Evolutionary conservation across 768 basidiomycete genomes (phyloP).

Genomic region (Lactarius indigo): DNA sequence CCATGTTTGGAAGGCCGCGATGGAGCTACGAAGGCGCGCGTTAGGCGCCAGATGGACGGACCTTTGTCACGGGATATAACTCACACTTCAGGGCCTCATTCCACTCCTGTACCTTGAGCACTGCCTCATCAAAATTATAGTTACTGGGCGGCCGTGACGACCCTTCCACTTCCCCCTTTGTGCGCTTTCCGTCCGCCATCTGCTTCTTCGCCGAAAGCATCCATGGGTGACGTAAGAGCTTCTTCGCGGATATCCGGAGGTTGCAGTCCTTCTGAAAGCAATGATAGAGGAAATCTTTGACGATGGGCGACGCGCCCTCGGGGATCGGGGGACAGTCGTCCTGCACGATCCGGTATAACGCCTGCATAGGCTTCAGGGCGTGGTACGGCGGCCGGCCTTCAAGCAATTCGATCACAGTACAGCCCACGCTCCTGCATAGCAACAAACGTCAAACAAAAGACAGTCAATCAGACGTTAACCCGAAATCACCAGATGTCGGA

Average conservation of each 20-base stretch:
- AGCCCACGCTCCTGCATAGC: constrained; percentile 72
- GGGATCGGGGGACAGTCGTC: constrained; percentile 97
- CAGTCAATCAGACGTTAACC: not conserved
- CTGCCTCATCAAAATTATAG: constrained; percentile 91
- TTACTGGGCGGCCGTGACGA: constrained; percentile 58
- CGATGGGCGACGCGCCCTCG: constrained; percentile 90
- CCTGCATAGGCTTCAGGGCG: constrained; percentile 96
- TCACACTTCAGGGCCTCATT: constrained; percentile 93
- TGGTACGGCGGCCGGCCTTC: constrained; percentile 94
- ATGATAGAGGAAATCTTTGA: constrained; percentile 94
- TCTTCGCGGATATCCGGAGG: constrained; percentile 89
- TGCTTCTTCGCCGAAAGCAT: constrained; percentile 85
- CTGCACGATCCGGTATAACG: constrained; percentile 96
- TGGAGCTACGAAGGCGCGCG: constrained; percentile 48
- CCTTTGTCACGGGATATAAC: constrained; percentile 26
- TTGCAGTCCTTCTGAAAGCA: constrained; percentile 99
- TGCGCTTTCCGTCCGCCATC: constrained; percentile 42
- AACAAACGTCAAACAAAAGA: constrained; percentile 7
- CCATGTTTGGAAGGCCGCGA: constrained; percentile 66
- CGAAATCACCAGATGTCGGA: constrained; percentile 87
- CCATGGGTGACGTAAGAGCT: constrained; percentile 92
- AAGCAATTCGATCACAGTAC: constrained; percentile 94
- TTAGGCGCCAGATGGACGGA: constrained; percentile 15
- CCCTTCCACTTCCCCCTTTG: constrained; percentile 35
- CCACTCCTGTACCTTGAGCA: constrained; percentile 96